Percentiles rank a stretch among this genome's conserved stretches.
Conservation (phyloP, 2,329 filamentous ascomycete genomes). For the Fusarium albosuccineum region DNA sequence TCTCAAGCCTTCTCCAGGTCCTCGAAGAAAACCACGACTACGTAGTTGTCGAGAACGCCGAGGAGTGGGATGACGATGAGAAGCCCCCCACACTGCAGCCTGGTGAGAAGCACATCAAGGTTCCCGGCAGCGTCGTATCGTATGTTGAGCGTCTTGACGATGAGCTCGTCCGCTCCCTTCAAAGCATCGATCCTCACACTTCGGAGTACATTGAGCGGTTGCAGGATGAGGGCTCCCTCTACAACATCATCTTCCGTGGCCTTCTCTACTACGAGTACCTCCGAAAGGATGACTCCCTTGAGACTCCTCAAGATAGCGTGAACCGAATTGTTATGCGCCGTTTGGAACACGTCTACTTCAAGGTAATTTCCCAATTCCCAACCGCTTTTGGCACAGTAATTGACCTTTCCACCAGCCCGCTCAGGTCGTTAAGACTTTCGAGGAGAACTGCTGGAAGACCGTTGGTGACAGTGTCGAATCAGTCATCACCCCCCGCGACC, state of each 20-base stretch:
- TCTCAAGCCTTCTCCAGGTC: conserved; percentile 80
- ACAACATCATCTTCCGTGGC: conserved; percentile 91
- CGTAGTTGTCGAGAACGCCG: conserved; percentile 89
- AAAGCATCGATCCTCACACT: conserved; percentile 97
- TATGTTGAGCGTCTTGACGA: conserved; percentile 96
- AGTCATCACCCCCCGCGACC: conserved; percentile 79
- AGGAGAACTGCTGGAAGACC: conserved; percentile 92
- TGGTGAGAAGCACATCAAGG: conserved; percentile 86
- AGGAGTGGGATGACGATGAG: conserved; percentile 99
- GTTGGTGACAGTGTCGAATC: conserved; percentile 80
- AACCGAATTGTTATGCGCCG: conserved; percentile 95
- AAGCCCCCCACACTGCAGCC: conserved; percentile 82
- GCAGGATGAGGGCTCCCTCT: conserved; percentile 89
- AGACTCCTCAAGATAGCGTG: conserved; percentile 84
- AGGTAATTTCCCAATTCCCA: conserved; percentile 79
- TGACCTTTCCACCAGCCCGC: conserved; percentile 71
- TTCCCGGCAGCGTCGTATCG: conserved; percentile 94
- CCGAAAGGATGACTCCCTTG: conserved; percentile 76
- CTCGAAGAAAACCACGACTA: conserved; percentile 85
- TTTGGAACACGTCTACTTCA: conserved; percentile 98
- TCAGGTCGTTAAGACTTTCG: conserved; percentile 91
- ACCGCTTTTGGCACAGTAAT: conserved; percentile 61
- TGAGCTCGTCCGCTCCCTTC: conserved; percentile 95
- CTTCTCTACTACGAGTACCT: conserved; percentile 90
- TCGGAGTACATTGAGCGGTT: conserved; percentile 98